These are phyloP conservation scores for Chaetomium sp. DNA, from an alignment of 2,329 filamentous ascomycete genomes.

Conservation along the genomic window DNA sequence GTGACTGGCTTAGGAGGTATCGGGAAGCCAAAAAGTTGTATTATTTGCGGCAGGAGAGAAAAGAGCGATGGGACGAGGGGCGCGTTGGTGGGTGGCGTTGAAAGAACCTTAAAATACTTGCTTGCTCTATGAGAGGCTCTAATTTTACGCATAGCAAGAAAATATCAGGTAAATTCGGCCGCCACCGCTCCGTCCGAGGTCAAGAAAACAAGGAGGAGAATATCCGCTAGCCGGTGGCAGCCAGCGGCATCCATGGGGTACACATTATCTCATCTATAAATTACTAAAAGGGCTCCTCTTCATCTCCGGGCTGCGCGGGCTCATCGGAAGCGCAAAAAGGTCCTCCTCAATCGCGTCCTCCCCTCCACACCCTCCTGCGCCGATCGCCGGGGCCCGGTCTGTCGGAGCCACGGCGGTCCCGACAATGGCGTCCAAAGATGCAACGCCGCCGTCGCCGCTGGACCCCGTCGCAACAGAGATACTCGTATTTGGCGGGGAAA, in stretches of 20 bases:
- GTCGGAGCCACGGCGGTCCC: conserved; percentile 28
- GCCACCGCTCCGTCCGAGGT: background rate
- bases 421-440: conserved; percentile 37
- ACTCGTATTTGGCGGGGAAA: conserved; percentile 58
- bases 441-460: conserved; percentile 26
- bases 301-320: conserved; percentile 80
- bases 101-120: background rate
- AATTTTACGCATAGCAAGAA: background rate
- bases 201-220: background rate
- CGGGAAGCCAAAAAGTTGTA: conserved; percentile 72
- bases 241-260: background rate
- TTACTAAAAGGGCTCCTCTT: conserved; percentile 72
- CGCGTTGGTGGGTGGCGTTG: conserved; percentile 84
- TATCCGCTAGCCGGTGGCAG: background rate
- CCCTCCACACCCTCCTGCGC: conserved; percentile 13
- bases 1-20: conserved; percentile 77
- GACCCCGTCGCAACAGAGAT: conserved; percentile 47
- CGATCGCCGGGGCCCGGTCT: conserved; percentile 24
- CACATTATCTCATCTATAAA: conserved; percentile 26
- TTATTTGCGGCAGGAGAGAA: conserved; percentile 77
- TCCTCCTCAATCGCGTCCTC: conserved; percentile 63
- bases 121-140: background rate
- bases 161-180: background rate
- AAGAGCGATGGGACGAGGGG: conserved; percentile 92
- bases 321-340: conserved; percentile 80